Conservation (phyloP, 306 rosid species). For the Lagenaria siceraria region DNA sequence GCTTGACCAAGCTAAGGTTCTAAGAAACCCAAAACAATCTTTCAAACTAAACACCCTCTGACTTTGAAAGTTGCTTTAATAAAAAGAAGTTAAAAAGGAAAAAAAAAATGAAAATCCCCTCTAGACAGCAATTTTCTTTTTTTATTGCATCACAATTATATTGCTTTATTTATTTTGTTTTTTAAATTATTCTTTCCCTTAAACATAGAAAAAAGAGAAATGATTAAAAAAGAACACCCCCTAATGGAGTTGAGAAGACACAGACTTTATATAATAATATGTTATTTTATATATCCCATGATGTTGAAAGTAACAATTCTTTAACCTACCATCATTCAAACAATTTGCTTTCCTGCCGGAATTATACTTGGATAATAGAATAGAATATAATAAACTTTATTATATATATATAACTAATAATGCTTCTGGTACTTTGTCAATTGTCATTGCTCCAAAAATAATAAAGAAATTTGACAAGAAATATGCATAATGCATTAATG, state of each 20-base stretch:
- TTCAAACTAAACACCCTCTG: background rate
- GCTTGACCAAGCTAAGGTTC: background rate
- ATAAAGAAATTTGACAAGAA: background rate
- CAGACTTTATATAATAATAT: background rate
- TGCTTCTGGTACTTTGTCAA: background rate
- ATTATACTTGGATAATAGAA: slow-evolving; percentile 9
- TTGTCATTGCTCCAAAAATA: background rate
- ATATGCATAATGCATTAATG: slow-evolving; percentile 49
- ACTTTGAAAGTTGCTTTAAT: background rate
- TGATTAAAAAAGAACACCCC: background rate
- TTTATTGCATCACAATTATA: slow-evolving; percentile 2
- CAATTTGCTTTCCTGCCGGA: slow-evolving; percentile 11
- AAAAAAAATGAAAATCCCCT: background rate
- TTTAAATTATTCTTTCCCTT: background rate
- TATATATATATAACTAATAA: background rate
- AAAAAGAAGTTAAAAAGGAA: background rate
- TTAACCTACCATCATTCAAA: slow-evolving; percentile 8
- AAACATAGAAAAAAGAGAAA: background rate
- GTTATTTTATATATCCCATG: background rate
- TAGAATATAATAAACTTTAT: background rate
- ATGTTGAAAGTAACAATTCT: slow-evolving; percentile 10
- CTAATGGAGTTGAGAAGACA: slow-evolving; percentile 12
- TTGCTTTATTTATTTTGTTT: background rate
- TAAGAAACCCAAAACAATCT: background rate
- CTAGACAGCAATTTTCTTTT: background rate